These are phyloP conservation scores for Hypoxylon fuscum DNA, from an alignment of 495 filamentous ascomycete species.

Conservation along the genomic window DNA sequence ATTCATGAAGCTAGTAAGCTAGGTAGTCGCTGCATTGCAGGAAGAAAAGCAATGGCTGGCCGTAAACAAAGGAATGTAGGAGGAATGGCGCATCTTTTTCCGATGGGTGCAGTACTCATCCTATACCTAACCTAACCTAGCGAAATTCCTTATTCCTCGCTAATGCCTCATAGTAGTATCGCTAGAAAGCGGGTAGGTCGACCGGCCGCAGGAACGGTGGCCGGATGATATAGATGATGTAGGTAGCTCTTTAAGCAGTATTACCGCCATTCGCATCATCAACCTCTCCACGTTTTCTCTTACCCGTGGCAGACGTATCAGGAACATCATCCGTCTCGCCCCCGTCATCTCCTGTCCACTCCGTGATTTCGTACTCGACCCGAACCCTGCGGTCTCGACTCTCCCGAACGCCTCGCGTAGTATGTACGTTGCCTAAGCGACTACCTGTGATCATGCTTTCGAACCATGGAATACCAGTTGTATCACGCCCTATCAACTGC, in stretches of 20 bases:
- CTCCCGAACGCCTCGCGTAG: conserved; percentile 63
- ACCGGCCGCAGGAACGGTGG: conserved; percentile 25
- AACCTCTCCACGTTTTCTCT: conserved; percentile 62
- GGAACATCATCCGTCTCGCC: conserved; percentile 62
- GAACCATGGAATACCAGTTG: conserved; percentile 78
- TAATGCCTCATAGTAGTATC: conserved; percentile 27
- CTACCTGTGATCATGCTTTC: conserved; percentile 81
- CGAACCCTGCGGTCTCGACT: conserved; percentile 66
- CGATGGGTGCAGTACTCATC: conserved; percentile 25
- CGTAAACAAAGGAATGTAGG: conserved; percentile 13
- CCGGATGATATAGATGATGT: conserved; percentile 4
- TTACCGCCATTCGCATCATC: conserved; percentile 38
- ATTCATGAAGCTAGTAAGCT: conserved; percentile 12
- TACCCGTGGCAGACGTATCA: conserved; percentile 48
- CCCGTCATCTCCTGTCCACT: conserved; percentile 70
- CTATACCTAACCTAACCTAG: conserved; percentile 7
- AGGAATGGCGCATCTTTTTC: conserved; percentile 13
- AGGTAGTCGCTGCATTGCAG: conserved; percentile 7
- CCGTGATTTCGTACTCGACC: conserved; percentile 86
- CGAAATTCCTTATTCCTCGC: conserved; percentile 16
- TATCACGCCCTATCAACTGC: conserved; percentile 48
- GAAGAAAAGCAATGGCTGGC: conserved; percentile 11
- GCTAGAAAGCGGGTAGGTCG: conserved; percentile 7
- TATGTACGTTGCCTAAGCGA: conserved; percentile 70
- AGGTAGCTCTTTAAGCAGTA: conserved; percentile 28